Evolutionary conservation across 164 flowering plant species (phyloP).

Genomic region (Amborella trichopoda): DNA sequence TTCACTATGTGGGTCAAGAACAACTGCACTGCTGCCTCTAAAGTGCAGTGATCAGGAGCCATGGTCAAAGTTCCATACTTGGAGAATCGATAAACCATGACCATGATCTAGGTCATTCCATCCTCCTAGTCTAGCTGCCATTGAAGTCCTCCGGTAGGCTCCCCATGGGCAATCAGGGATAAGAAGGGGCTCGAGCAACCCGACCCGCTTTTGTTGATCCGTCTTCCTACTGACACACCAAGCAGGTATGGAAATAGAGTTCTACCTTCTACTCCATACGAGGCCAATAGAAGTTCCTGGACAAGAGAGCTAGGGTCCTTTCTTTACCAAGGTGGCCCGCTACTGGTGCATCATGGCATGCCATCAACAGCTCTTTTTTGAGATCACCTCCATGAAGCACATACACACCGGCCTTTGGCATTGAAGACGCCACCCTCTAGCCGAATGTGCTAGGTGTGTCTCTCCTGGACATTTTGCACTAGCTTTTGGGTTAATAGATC

Average conservation of each 20-base stretch:
- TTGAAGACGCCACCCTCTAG: neutral
- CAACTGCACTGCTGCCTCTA: neutral
- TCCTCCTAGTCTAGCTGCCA: neutral
- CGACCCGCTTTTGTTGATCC: neutral
- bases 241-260: neutral
- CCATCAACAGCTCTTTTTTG: neutral
- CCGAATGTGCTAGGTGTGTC: neutral
- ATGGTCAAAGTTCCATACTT: neutral
- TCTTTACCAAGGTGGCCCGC: neutral
- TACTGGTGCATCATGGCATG: neutral
- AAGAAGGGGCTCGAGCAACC: slow-evolving; percentile 1
- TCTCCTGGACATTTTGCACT: neutral
- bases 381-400: neutral
- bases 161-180: neutral
- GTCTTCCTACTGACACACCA: slow-evolving; percentile 1
- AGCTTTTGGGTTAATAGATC: neutral
- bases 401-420: neutral
- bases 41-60: neutral
- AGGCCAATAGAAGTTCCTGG: neutral
- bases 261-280: neutral
- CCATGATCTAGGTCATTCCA: neutral
- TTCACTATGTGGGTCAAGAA: neutral
- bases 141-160: slow-evolving; percentile 2
- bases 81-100: neutral
- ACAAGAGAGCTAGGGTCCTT: neutral